Conservation (phyloP, 148 eudicot genomes). For the Chenopodium formosanum region DNA sequence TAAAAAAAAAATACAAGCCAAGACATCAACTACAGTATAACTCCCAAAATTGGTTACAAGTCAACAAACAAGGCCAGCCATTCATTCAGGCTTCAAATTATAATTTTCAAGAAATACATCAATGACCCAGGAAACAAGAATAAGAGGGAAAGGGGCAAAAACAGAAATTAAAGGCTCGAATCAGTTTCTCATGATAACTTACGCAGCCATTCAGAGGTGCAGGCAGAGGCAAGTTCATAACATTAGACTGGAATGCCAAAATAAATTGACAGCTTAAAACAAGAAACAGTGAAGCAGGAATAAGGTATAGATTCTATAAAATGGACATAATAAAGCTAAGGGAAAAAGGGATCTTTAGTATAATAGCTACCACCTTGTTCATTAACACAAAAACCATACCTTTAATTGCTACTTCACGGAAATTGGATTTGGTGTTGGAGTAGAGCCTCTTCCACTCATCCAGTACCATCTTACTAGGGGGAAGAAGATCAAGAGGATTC, state of each 20-base stretch:
- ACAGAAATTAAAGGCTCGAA: neutral
- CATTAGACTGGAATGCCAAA: too few relatives aligned
- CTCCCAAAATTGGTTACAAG: neutral
- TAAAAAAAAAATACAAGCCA: too few relatives aligned
- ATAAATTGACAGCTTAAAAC: neutral
- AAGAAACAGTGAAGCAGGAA: neutral
- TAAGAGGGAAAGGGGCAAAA: neutral
- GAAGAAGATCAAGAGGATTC: slow-evolving; percentile 80
- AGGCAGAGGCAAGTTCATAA: too few relatives aligned
- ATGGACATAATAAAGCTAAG: neutral
- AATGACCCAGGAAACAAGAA: neutral
- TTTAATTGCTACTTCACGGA: slow-evolving; percentile 88
- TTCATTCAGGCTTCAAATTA: too few relatives aligned
- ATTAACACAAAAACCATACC: slow-evolving; percentile 30
- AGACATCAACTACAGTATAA: too few relatives aligned
- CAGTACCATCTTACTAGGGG: slow-evolving; percentile 76
- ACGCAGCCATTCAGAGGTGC: too few relatives aligned
- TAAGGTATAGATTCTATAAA: neutral
- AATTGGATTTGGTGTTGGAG: slow-evolving; percentile 78
- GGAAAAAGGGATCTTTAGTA: neutral
- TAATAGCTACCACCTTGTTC: neutral
- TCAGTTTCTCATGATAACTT: too few relatives aligned
- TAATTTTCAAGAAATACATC: neutral
- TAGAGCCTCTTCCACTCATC: slow-evolving; percentile 93
- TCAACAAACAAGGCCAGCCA: too few relatives aligned